Evolutionary conservation across 805 yeast genomes (phyloP), one percentile per base, ranked within the genome.

Genomic region (Vanderwaltozyma verrucispora): DNA sequence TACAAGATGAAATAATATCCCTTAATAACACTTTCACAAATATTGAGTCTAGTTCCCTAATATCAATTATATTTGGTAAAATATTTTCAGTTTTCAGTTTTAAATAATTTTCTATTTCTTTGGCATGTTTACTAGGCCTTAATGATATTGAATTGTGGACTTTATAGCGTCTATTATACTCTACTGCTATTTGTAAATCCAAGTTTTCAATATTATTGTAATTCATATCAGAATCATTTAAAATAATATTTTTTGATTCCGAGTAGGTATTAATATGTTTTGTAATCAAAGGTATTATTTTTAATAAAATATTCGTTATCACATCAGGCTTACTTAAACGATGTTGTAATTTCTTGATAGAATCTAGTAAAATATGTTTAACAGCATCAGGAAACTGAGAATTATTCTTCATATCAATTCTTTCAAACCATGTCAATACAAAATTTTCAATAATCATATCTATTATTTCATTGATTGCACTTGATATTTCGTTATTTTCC

Each of bases 281-380:
- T 1, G 83, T 77, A 1, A 85, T 6, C 1, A 79, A 47, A 0
- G 96, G 95, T 6, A 83, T 38, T 0, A 83, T 26, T 32, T 68
- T 68, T 23, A 74, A 60, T 1, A 84, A 77, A 3, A 81, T 42
- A 23, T 85, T 51, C 30, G 68, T 68, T 1, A 86, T 66, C 16
- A 72, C 58, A 48, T 84, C 85, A 1, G 76, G 40, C 0, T 51
- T 48, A 0, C 43, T 50, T 1, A 78, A 40, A 23, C 80, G 56
- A 4, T 44, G 40, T 19, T 68, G 67, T 7, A 86, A 36, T 15
- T 59, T 59, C 8, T 15, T 13, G n/a, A 75, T 50, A 0, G 71
- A 69, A 2, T 44, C 35, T 8, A 68, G 60, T 16, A 80, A 48
- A 37, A 74, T 71, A 1, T 42, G 24, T 28, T 59, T 62, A 1